These are phyloP conservation scores for Mallotus japonicus DNA, from an alignment of 441 rosid genomes.

Conservation along the genomic window DNA sequence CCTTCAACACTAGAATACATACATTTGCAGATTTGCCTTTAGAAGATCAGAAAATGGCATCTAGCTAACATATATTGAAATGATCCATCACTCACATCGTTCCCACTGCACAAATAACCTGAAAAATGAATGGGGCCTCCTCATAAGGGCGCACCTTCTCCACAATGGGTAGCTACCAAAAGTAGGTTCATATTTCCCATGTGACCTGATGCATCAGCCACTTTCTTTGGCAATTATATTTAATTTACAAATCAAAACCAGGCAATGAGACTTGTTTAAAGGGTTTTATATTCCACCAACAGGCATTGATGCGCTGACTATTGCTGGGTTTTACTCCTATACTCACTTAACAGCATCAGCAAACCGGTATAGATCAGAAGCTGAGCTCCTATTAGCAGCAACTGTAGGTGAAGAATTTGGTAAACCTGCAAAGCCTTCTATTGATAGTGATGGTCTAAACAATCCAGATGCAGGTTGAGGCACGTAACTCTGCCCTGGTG, in stretches of 20 bases:
- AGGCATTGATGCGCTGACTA: slow-evolving; percentile 2
- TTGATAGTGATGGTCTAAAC: slow-evolving; percentile 36
- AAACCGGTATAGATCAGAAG: slow-evolving; percentile 44
- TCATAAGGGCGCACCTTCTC: not conserved
- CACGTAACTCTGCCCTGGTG: slow-evolving; percentile 29
- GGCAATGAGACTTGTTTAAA: not conserved
- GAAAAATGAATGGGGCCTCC: not conserved
- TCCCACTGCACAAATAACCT: not conserved
- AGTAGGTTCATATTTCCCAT: not conserved
- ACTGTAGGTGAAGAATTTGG: slow-evolving; percentile 29
- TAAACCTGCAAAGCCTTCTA: slow-evolving; percentile 48
- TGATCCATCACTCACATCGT: not conserved
- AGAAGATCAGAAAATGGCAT: not conserved
- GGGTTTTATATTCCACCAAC: slow-evolving; percentile 10
- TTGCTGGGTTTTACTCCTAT: not conserved
- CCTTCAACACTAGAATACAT: not conserved
- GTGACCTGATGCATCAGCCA: not conserved
- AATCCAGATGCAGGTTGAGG: slow-evolving; percentile 39
- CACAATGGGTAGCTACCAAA: not conserved
- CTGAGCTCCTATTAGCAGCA: slow-evolving; percentile 26
- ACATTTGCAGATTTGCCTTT: not conserved
- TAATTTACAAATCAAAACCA: not conserved
- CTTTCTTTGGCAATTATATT: not conserved
- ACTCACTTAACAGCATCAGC: slow-evolving; percentile 40
- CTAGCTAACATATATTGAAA: not conserved